Conservation (phyloP, 192 early-diverging fungal species). For the Umbelopsis vinacea region DNA sequence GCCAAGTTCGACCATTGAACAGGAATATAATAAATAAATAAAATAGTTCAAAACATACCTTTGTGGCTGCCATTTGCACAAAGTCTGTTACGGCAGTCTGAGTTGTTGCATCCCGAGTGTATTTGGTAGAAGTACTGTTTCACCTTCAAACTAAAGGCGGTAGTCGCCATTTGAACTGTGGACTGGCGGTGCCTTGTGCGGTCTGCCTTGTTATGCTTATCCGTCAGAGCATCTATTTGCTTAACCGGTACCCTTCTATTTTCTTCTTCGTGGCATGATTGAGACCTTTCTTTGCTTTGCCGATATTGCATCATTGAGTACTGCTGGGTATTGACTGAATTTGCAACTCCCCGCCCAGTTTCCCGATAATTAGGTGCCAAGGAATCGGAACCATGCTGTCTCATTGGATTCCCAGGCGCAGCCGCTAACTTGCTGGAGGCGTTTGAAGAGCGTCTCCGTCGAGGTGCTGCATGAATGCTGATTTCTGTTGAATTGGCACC, state of each 20-base stretch:
- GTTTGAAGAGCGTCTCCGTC: neutral
- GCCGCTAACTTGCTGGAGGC: neutral
- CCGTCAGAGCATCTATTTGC: neutral
- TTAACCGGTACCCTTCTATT: neutral
- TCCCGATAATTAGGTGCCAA: conserved; percentile 14
- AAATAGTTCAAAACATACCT: neutral
- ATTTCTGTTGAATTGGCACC: neutral
- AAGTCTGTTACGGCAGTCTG: neutral
- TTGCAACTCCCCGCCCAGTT: conserved; percentile 5
- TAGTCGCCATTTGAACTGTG: neutral
- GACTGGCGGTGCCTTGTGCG: neutral
- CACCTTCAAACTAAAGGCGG: conserved; percentile 6
- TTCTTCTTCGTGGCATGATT: neutral
- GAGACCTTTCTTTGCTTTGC: neutral
- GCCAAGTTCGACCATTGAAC: neutral
- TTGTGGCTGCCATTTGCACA: neutral
- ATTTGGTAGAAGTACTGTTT: conserved; percentile 18
- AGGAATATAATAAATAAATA: neutral
- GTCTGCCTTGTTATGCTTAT: neutral
- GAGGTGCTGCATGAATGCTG: neutral
- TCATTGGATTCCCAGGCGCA: neutral
- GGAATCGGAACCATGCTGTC: conserved; percentile 1
- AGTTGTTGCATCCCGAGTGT: neutral
- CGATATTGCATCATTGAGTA: neutral
- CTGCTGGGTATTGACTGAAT: neutral